A percentile compares a stretch with the other conserved stretches of the same genome.
Evolutionary conservation across 208 protist species (phyloP).

Genomic region (Leishmania tarentolae): DNA sequence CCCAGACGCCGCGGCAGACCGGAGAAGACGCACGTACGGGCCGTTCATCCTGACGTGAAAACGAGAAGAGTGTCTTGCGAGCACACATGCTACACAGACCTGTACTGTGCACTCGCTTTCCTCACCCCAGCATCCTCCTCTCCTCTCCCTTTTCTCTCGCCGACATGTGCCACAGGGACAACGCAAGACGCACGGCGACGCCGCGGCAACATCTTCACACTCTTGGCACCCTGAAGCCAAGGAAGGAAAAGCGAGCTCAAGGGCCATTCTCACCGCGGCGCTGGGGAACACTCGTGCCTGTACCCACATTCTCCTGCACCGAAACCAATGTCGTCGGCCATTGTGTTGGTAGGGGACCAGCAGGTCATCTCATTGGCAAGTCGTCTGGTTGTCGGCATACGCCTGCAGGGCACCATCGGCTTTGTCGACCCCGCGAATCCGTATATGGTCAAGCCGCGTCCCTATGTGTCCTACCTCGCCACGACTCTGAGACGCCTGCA

Average conservation of each 20-base stretch:
- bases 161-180: not conserved
- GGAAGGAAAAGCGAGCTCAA: not conserved
- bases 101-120: not conserved
- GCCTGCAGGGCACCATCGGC: slow-evolving; percentile 70
- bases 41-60: not conserved
- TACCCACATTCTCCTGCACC: not conserved
- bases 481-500: slow-evolving; percentile 58
- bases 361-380: slow-evolving; percentile 42
- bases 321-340: slow-evolving; percentile 39
- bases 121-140: not conserved
- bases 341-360: slow-evolving; percentile 31
- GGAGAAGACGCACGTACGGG: too few relatives aligned
- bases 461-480: slow-evolving; percentile 71
- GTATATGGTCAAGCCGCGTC: slow-evolving; percentile 56
- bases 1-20: not conserved
- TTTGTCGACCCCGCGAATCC: slow-evolving; percentile 36
- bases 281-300: not conserved
- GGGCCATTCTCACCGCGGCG: not conserved
- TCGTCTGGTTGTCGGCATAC: slow-evolving; percentile 67
- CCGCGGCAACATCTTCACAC: not conserved
- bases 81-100: not conserved
- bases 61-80: not conserved
- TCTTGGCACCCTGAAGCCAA: not conserved
- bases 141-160: not conserved
- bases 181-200: not conserved